Conservation (phyloP, 345 rosid species). For the Rhizophora apiculata region DNA sequence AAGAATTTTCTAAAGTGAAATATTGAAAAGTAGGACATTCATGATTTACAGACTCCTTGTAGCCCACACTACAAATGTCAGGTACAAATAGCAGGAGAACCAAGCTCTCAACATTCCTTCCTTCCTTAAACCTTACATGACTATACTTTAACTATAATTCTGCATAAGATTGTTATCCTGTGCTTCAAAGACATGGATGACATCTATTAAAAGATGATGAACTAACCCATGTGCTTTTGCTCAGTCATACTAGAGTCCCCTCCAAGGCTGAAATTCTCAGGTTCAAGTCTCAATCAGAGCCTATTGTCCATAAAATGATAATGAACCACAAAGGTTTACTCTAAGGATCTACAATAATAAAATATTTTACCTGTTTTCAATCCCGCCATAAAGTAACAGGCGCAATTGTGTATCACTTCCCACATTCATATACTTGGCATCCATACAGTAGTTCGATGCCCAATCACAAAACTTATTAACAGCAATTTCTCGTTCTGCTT, state of each 20-base stretch:
- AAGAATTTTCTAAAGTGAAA: not conserved
- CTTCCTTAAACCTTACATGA: conserved; percentile 1
- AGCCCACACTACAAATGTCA: not conserved
- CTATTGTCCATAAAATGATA: no score
- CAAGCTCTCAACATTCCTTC: not conserved
- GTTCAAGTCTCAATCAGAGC: no score
- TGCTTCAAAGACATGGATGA: not conserved
- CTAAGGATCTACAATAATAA: no score
- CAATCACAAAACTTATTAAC: conserved; percentile 70
- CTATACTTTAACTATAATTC: not conserved
- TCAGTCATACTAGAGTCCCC: no score
- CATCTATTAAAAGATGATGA: not conserved
- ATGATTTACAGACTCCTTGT: not conserved
- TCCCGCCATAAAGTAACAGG: conserved; percentile 81
- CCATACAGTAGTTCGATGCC: conserved; percentile 84
- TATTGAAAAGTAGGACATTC: not conserved
- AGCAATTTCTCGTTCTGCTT: conserved; percentile 69
- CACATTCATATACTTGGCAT: conserved; percentile 86
- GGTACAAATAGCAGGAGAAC: conserved; percentile 2
- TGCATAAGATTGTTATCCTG: not conserved
- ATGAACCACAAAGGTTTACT: no score
- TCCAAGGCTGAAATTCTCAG: no score
- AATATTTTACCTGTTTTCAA: conserved; percentile 49
- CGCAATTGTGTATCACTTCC: conserved; percentile 90
- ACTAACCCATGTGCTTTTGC: not conserved